phyloP scores from a whole-genome alignment of 2,329 filamentous ascomycete species.

The Cercospora sojina region DNA sequence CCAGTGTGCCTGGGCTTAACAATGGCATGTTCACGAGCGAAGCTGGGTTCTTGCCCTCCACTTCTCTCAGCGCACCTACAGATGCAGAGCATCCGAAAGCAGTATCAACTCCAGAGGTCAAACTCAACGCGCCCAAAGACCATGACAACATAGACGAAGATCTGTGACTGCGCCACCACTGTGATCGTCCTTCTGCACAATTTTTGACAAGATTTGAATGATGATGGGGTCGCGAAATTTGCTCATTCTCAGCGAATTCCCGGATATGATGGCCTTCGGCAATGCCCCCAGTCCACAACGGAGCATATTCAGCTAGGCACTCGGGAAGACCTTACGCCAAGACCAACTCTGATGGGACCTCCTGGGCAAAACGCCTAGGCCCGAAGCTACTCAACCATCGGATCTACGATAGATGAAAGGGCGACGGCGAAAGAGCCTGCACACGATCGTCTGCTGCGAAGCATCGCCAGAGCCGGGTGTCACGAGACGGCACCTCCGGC shows the following conservation, averaged over 20 bases:
- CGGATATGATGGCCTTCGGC: background rate
- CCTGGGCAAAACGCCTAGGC: background rate
- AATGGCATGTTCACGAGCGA: slow-evolving; percentile 29
- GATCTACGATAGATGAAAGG: background rate
- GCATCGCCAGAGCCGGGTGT: background rate
- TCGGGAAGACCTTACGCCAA: background rate
- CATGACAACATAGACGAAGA: slow-evolving; percentile 45
- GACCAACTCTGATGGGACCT: background rate
- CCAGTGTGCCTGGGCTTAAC: slow-evolving; percentile 52
- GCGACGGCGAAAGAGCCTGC: background rate
- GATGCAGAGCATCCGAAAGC: slow-evolving; percentile 34
- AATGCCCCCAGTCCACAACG: background rate
- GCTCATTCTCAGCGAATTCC: background rate
- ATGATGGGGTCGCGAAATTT: background rate
- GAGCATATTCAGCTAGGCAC: background rate
- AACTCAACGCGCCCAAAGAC: slow-evolving; percentile 33
- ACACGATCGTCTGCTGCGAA: background rate
- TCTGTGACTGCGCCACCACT: slow-evolving; percentile 38
- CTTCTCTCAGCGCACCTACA: slow-evolving; percentile 12
- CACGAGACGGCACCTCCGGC: background rate
- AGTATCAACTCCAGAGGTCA: slow-evolving; percentile 33
- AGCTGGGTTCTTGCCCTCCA: slow-evolving; percentile 20
- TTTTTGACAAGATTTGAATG: slow-evolving; percentile 10
- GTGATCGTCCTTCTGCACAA: background rate
- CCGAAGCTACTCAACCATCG: background rate